phyloP scores from a whole-genome alignment of 192 early-diverging fungal species.

The Diversispora epigaea region DNA sequence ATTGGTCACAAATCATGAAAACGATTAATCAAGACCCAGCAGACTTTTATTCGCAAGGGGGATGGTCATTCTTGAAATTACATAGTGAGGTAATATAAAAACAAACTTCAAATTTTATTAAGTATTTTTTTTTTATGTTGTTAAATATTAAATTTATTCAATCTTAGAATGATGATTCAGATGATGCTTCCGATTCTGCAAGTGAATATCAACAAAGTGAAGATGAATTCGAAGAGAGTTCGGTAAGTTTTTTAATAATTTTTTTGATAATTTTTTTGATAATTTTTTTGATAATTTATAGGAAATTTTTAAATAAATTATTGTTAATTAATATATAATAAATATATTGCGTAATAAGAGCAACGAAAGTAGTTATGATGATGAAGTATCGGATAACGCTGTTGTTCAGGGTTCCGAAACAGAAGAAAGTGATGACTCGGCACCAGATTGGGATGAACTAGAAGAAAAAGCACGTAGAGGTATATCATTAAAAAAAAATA shows the following conservation, averaged over 20 bases:
- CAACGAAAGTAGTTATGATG: slow-evolving; percentile 48
- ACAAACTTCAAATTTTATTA: neutral
- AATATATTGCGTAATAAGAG: slow-evolving; percentile 30
- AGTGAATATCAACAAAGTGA: slow-evolving; percentile 66
- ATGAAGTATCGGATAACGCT: slow-evolving; percentile 59
- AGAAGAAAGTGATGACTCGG: slow-evolving; percentile 61
- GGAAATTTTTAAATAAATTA: no score
- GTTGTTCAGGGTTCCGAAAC: slow-evolving; percentile 52
- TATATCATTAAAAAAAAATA: slow-evolving; percentile 29
- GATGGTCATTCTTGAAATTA: slow-evolving; percentile 85
- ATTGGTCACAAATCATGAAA: slow-evolving; percentile 98
- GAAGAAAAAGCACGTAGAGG: slow-evolving; percentile 75
- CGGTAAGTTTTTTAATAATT: slow-evolving; percentile 37
- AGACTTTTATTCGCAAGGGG: slow-evolving; percentile 87
- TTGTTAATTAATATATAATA: neutral
- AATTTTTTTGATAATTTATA: neutral
- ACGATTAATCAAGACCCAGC: slow-evolving; percentile 91
- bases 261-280: neutral
- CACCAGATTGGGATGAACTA: slow-evolving; percentile 76
- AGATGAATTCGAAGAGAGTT: slow-evolving; percentile 54
- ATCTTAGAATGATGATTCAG: slow-evolving; percentile 50
- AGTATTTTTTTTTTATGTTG: neutral
- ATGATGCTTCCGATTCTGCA: slow-evolving; percentile 52
- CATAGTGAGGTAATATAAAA: slow-evolving; percentile 54
- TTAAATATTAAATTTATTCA: neutral